These are phyloP conservation scores for Rhododendron mucronatum DNA, from an alignment of 148 eudicot genomes.

Conservation along the genomic window DNA sequence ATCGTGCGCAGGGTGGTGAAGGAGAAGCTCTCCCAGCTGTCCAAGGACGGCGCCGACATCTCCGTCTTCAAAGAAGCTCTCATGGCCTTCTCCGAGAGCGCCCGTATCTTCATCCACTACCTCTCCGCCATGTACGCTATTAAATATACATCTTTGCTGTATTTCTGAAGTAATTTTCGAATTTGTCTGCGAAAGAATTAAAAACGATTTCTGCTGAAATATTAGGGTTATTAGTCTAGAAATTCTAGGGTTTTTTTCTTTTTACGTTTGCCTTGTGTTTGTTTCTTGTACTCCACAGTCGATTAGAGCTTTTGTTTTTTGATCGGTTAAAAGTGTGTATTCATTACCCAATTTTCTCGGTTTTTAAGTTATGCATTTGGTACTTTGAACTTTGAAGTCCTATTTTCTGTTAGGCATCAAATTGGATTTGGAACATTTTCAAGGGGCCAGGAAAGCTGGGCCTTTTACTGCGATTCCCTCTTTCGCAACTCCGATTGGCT, in stretches of 20 bases:
- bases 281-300: not conserved
- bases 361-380: not conserved
- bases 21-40: conserved; percentile 66
- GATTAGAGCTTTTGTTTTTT: not conserved
- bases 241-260: not conserved
- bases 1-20: conserved; percentile 85
- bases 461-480: not conserved
- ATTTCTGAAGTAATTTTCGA: not conserved
- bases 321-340: not conserved
- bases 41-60: conserved; percentile 46
- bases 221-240: not conserved
- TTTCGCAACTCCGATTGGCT: not conserved
- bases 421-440: not conserved
- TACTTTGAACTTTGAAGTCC: not conserved
- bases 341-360: not conserved
- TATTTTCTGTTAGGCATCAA: not conserved
- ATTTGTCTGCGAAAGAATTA: not conserved
- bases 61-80: conserved; percentile 65
- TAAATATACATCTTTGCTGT: not conserved
- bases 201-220: not conserved
- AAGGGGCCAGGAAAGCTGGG: not conserved
- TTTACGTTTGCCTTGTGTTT: not conserved
- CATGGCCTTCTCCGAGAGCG: conserved; percentile 78
- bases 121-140: conserved; percentile 75
- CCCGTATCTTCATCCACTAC: conserved; percentile 90